Base-by-base conservation (phyloP, 2,329 filamentous ascomycete species). In the Hirsutella thompsonii region DNA sequence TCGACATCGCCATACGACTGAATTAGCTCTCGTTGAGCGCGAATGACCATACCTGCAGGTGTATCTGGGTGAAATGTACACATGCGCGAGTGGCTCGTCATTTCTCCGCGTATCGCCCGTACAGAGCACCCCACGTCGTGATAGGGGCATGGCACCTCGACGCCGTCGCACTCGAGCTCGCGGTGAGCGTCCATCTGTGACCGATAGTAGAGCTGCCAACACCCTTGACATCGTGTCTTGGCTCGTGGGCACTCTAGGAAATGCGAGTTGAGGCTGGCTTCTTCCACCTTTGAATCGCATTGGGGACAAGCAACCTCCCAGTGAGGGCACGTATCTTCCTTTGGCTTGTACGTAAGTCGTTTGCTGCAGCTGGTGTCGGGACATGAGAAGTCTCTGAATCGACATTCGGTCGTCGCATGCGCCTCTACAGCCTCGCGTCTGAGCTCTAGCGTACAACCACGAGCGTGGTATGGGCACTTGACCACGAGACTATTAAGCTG, bases 401-500 rank as follows among this genome's bases (percentile, higher is more conserved):
- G 63, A 51, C 78, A 82, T 38, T 76, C 72, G 18, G 64, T 64
- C 8, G 67, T 66, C 33, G 76, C 66, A 50, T 82, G 78, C 20
- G 66, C 63, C 48, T 72, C 66, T 8, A 80, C 63, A 20, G 69
- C 62, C 34, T 74, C 72, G 8, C 78, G 66, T 5, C 69, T 61
- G 37, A 75, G 58, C 9, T 68, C 58, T 32, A 64, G 58, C 30
- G 59, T 55, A 53, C 78, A 82, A 8, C 73, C 74, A 29, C 62
- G 56, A 13, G 54, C 52, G 2, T 58, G 53, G 47, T 76, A 73
- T 2, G 77, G 76, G 42, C 78, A 82, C 43, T 68, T 66, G 38
- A 79, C 78, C 20, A 65, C 57, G 10, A 82, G 63, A 43, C 63
- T 69, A 46, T 79, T 76, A 18, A 82, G 69, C 53, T 80, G 74